Percentiles rank a stretch among this genome's conserved stretches.
Conservation (phyloP, 2,329 filamentous ascomycete species). For the Epichloe festucae region DNA sequence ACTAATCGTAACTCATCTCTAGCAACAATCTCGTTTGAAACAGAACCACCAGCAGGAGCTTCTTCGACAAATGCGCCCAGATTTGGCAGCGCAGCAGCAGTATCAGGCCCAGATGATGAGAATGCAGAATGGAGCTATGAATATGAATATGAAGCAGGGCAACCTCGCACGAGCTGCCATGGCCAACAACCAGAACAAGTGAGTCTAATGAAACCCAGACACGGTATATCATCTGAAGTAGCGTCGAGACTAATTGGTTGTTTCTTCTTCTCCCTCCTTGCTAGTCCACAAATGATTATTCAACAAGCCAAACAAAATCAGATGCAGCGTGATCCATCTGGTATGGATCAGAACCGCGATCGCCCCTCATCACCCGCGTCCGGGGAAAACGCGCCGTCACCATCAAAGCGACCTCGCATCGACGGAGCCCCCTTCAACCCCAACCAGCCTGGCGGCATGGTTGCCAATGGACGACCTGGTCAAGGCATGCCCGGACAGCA, state of each 20-base stretch:
- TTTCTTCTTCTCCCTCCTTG: neutral
- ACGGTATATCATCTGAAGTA: neutral
- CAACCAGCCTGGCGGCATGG: constrained; percentile 51
- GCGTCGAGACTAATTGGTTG: neutral
- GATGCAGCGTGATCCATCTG: constrained; percentile 80
- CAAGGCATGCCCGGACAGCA: constrained; percentile 62
- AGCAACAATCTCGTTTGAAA: constrained; percentile 58
- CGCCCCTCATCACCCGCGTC: constrained; percentile 71
- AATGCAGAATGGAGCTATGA: constrained; percentile 49
- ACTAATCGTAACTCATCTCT: constrained; percentile 5
- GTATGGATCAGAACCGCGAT: constrained; percentile 72
- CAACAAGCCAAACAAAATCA: constrained; percentile 60
- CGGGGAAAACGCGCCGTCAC: constrained; percentile 80
- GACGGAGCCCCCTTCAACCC: constrained; percentile 60
- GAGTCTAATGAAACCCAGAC: constrained; percentile 19
- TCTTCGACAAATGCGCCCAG: constrained; percentile 57
- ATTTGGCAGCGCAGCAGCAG: constrained; percentile 43
- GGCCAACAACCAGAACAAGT: constrained; percentile 66
- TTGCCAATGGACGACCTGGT: constrained; percentile 57
- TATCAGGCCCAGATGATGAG: constrained; percentile 54
- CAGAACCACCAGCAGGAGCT: constrained; percentile 69
- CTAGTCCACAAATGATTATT: constrained; percentile 58
- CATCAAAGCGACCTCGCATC: constrained; percentile 77
- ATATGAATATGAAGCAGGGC: constrained; percentile 43
- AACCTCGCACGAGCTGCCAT: constrained; percentile 63